phyloP scores from a whole-genome alignment of 257 asterid species.

The Fraxinus quadrangulata region DNA sequence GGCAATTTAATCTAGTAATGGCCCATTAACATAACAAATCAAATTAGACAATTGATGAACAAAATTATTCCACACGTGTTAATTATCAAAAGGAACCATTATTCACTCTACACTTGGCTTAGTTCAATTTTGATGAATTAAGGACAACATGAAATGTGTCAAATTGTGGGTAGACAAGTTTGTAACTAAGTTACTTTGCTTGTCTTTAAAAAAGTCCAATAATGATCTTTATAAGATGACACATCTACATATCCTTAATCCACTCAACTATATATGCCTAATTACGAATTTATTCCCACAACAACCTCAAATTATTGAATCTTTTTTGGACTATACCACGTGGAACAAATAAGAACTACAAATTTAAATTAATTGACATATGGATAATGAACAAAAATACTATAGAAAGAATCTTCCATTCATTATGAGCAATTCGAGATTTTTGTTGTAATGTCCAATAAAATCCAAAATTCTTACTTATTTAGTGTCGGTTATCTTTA shows the following conservation, averaged over 20 bases:
- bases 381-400: background rate
- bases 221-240: background rate
- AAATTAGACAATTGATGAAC: background rate
- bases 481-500: background rate
- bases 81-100: background rate
- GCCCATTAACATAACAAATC: background rate
- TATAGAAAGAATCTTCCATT: background rate
- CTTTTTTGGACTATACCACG: background rate
- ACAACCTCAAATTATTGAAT: background rate
- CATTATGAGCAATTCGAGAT: background rate
- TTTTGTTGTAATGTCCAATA: constrained; percentile 16
- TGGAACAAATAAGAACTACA: background rate
- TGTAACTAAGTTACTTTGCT: background rate
- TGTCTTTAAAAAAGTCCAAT: background rate
- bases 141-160: background rate
- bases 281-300: background rate
- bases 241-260: background rate
- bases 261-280: background rate
- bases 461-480: constrained; percentile 14
- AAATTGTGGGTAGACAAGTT: background rate
- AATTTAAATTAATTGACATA: background rate
- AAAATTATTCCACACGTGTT: background rate
- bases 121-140: background rate
- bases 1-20: no score
- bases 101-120: background rate